Percentiles rank a stretch among this genome's conserved stretches.
Evolutionary conservation across 257 asterid genomes (phyloP).

Genomic region (Misopates orontium): DNA sequence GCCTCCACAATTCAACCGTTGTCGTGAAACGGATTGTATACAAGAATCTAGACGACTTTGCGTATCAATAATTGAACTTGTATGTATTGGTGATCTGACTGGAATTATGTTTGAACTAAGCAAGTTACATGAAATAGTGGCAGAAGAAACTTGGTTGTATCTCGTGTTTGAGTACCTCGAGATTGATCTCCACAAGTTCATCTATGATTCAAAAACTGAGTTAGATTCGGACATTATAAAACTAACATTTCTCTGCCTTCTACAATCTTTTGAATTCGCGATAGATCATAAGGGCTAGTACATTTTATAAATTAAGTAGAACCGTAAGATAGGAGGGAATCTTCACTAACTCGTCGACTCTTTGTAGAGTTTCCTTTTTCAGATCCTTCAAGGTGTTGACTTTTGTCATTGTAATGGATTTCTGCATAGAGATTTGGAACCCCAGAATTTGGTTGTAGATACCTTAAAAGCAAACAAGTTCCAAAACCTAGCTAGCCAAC

Average conservation of each 20-base stretch:
- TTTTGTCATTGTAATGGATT: slow-evolving; percentile 21
- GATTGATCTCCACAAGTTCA: background rate
- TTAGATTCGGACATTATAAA: slow-evolving; percentile 1
- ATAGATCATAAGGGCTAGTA: background rate
- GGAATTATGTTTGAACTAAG: too few relatives aligned
- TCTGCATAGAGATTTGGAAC: slow-evolving; percentile 27
- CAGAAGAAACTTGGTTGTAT: background rate
- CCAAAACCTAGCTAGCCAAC: slow-evolving; percentile 18
- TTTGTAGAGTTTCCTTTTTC: slow-evolving; percentile 28
- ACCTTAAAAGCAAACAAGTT: background rate
- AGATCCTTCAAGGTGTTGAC: slow-evolving; percentile 26
- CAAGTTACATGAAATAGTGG: slow-evolving; percentile 15
- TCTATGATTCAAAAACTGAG: background rate
- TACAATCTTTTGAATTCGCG: background rate
- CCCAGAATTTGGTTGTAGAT: slow-evolving; percentile 17
- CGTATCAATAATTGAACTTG: too few relatives aligned
- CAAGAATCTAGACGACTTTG: too few relatives aligned
- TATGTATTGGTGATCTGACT: too few relatives aligned
- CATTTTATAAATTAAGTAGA: background rate
- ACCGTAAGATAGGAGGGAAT: background rate
- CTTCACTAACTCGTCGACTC: background rate
- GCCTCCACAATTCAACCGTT: too few relatives aligned
- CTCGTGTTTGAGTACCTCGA: slow-evolving; percentile 16
- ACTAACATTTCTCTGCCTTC: slow-evolving; percentile 7
- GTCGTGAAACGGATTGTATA: too few relatives aligned